A percentile compares a stretch with the other conserved stretches of the same genome.
These are phyloP conservation scores for Leptographium lundbergii DNA, from an alignment of 2,329 filamentous ascomycete species.

Conservation along the genomic window DNA sequence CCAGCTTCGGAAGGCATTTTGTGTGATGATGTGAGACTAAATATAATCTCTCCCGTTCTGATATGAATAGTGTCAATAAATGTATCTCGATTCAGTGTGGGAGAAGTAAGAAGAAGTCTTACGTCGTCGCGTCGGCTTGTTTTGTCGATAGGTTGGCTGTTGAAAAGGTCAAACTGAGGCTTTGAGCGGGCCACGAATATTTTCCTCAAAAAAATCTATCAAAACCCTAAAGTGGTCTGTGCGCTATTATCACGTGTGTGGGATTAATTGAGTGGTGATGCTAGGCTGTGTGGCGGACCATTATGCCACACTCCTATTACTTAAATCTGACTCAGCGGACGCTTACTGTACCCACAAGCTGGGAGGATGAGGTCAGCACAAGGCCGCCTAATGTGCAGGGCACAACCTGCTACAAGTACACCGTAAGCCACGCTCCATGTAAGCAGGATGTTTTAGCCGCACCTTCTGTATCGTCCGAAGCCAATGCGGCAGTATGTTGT, in stretches of 20 bases:
- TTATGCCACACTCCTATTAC: neutral
- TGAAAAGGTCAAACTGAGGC: conserved; percentile 9
- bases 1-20: conserved; percentile 82
- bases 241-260: neutral
- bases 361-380: too few species aligned
- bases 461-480: too few species aligned
- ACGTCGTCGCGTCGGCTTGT: conserved; percentile 13
- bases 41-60: conserved; percentile 4
- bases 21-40: conserved; percentile 20
- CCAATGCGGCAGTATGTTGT: too few species aligned
- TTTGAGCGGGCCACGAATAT: conserved; percentile 11
- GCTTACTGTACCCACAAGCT: too few species aligned
- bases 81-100: neutral
- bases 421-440: too few species aligned
- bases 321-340: neutral
- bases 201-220: conserved; percentile 8
- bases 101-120: conserved; percentile 3
- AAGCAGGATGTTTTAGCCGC: too few species aligned
- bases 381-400: too few species aligned
- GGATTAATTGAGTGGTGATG: neutral
- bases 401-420: too few species aligned
- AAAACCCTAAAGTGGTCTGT: conserved; percentile 5
- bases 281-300: neutral
- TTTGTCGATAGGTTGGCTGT: conserved; percentile 11
- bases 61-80: conserved; percentile 14